phyloP scores from a whole-genome alignment of 441 rosid species.

The Adansonia rubrostipa region DNA sequence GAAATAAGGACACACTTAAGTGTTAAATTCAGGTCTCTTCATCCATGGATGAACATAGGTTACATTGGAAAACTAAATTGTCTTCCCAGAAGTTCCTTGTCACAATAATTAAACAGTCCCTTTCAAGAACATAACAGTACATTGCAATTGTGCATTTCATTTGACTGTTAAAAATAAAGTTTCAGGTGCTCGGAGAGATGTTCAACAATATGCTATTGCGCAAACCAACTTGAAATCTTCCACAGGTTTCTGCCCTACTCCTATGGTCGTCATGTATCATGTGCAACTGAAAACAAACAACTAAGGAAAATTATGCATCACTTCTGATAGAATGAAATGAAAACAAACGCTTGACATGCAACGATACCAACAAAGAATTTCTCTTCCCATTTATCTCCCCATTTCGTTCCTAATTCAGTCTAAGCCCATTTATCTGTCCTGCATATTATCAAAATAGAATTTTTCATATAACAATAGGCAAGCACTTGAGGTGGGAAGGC shows the following conservation, averaged over 20 bases:
- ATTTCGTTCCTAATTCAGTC: conserved; percentile 92
- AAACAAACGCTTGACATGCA: conserved; percentile 89
- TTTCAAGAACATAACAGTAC: not conserved
- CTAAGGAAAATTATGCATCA: conserved; percentile 36
- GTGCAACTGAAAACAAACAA: not conserved
- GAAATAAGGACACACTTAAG: not conserved
- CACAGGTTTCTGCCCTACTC: not conserved
- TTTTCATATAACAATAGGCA: conserved; percentile 16
- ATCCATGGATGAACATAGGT: not conserved
- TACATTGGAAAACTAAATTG: conserved; percentile 1
- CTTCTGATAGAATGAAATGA: not conserved
- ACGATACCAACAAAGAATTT: conserved; percentile 89
- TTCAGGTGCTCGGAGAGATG: too few species aligned
- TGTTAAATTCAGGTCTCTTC: not conserved
- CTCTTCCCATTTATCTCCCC: conserved; percentile 55
- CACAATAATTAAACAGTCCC: not conserved
- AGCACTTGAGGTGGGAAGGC: not conserved
- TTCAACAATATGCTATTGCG: not conserved
- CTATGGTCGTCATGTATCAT: not conserved
- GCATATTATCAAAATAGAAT: conserved; percentile 40
- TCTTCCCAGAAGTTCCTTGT: not conserved
- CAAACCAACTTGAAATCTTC: conserved; percentile 10
- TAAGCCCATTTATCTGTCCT: conserved; percentile 99
- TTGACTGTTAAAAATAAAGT: too few species aligned
- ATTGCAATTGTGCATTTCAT: not conserved